Evolutionary conservation across 2,329 filamentous ascomycete species (phyloP), one percentile per base, ranked within the genome.

Genomic region (Epichloe amarillans): DNA sequence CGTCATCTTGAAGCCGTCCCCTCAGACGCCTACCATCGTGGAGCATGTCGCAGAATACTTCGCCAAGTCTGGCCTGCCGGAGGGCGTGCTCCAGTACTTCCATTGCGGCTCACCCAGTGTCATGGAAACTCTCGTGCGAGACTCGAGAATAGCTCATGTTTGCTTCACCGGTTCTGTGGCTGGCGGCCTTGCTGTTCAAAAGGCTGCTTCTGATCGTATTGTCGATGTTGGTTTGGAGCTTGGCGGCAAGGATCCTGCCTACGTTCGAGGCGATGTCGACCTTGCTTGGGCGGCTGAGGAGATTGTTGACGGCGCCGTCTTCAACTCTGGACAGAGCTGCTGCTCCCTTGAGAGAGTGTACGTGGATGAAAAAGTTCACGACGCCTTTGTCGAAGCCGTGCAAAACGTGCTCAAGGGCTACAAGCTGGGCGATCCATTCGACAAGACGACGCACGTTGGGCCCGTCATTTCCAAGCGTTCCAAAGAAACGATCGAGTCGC

Each of bases 291-390:
- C 85, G 0, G 91, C 91, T 0, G 89, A 86, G 58, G 89, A 96
- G 69, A 93, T 97, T 60, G 88, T 97, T 14, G 91, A 97, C 60
- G 91, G 91, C 19, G 84, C 89, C n/a, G 75, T 97, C 52, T 97
- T 97, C 76, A 97, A 97, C 72, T 95, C 90, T 48, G 91, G 91
- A n/a, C 91, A 97, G 72, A 95, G 88, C 65, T 97, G 91, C 74
- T 97, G 91, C 69, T 86, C 88, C 23, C 75, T 97, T 50, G 91
- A 97, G 71, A 78, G 91, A 36, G 81, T 97, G 19, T 97, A 97
- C 61, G 90, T 97, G 5, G 82, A 93, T 61, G 84, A 86, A 62
- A 82, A 79, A 58, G 80, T 97, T 47, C 82, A 96, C 65, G 88
- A 95, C 61, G 71, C 79, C 12, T 96, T 97, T 61, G 75, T 96